phyloP scores from a whole-genome alignment of 176 grass and related monocot genomes.

The Avena sativa region DNA sequence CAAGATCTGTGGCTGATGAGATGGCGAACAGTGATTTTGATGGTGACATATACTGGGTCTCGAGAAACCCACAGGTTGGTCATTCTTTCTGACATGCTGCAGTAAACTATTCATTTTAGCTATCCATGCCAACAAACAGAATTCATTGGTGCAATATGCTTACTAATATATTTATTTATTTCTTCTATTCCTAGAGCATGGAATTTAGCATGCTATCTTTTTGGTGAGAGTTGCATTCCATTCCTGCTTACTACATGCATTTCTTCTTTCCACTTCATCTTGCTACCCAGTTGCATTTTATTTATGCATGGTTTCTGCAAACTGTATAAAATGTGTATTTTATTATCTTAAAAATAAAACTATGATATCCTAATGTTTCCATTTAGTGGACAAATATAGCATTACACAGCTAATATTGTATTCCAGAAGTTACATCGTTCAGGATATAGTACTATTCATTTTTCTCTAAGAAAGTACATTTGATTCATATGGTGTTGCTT shows the following conservation, averaged over 20 bases:
- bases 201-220: slow-evolving; percentile 1
- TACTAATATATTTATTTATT: background rate
- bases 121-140: background rate
- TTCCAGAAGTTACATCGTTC: background rate
- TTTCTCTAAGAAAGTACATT: slow-evolving; percentile 4
- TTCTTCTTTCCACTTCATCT: background rate
- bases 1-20: slow-evolving; percentile 75
- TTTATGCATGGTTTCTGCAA: slow-evolving; percentile 7
- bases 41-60: slow-evolving; percentile 83
- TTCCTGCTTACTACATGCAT: background rate
- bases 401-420: background rate
- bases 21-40: slow-evolving; percentile 73
- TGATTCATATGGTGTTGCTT: background rate
- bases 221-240: background rate
- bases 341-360: slow-evolving; percentile 7
- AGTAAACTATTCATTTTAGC: background rate
- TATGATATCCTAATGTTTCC: background rate
- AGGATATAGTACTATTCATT: slow-evolving; percentile 17
- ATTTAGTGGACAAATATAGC: background rate
- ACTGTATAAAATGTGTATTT: slow-evolving; percentile 1
- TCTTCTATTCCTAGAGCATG: background rate
- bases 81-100: background rate
- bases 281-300: background rate
- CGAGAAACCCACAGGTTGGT: slow-evolving; percentile 60
- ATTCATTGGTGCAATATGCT: background rate